Conservation (phyloP, 2,329 filamentous ascomycete species). For the Plectosphaerella sp. region DNA sequence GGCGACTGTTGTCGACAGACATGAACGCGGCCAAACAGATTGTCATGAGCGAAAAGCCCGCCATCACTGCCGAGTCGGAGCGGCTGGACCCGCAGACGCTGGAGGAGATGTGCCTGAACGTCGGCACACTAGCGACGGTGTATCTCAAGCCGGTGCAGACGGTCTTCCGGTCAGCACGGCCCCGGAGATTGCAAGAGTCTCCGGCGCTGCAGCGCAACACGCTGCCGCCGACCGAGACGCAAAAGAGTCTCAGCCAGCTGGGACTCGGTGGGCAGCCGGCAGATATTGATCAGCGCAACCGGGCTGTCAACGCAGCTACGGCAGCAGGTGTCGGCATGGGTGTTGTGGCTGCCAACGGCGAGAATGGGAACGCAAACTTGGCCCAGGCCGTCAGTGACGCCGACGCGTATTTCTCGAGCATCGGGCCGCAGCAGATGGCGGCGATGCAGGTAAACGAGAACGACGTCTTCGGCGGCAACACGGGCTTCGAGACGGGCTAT, state of each 20-base stretch:
- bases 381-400: conserved; percentile 75
- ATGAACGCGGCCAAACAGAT: conserved; percentile 80
- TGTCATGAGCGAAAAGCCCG: conserved; percentile 96
- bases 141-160: conserved; percentile 98
- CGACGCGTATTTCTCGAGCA: conserved; percentile 81
- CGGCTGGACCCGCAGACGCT: conserved; percentile 86
- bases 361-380: conserved; percentile 39
- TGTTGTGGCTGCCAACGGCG: conserved; percentile 13
- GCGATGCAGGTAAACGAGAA: conserved; percentile 63
- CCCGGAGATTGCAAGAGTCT: conserved; percentile 72
- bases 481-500: conserved; percentile 49
- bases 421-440: conserved; percentile 71
- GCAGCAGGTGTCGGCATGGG: conserved; percentile 2
- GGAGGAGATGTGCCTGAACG: conserved; percentile 95
- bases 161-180: conserved; percentile 86
- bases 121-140: conserved; percentile 92
- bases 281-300: conserved; percentile 41
- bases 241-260: conserved; percentile 58
- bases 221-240: conserved; percentile 48
- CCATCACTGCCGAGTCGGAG: conserved; percentile 94
- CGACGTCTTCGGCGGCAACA: conserved; percentile 60
- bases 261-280: conserved; percentile 48
- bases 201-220: conserved; percentile 77
- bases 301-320: conserved; percentile 12
- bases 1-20: conserved; percentile 90